Evolutionary conservation across 2,329 filamentous ascomycete species (phyloP).

Genomic region (Lasiodiplodia gonubiensis): DNA sequence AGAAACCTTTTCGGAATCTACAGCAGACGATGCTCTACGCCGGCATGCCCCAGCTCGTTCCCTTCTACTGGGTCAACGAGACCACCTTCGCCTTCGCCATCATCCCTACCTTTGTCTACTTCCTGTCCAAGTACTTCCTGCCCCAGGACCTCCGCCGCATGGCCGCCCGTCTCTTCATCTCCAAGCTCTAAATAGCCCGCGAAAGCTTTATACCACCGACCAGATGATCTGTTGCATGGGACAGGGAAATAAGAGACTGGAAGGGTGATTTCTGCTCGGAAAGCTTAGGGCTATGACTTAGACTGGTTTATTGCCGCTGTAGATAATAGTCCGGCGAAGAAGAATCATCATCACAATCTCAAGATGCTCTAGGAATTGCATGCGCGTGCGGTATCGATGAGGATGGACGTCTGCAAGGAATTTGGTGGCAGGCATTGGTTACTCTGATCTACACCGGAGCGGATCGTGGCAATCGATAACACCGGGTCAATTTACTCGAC

Average conservation of each 20-base stretch:
- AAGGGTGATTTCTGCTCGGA: not conserved
- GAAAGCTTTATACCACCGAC: slow-evolving; percentile 18
- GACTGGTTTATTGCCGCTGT: slow-evolving; percentile 10
- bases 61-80: slow-evolving; percentile 55
- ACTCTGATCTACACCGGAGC: not conserved
- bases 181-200: slow-evolving; percentile 46
- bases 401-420: not conserved
- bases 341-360: slow-evolving; percentile 16
- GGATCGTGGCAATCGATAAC: not conserved
- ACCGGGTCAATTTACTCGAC: not conserved
- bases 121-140: slow-evolving; percentile 52
- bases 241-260: not conserved
- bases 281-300: not conserved
- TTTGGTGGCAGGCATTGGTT: not conserved
- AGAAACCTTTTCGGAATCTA: not conserved
- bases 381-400: not conserved
- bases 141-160: slow-evolving; percentile 50
- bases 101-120: slow-evolving; percentile 50
- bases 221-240: slow-evolving; percentile 10
- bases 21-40: slow-evolving; percentile 47
- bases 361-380: not conserved
- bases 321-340: slow-evolving; percentile 16
- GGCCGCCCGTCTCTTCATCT: slow-evolving; percentile 51
- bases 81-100: slow-evolving; percentile 49
- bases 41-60: slow-evolving; percentile 53